Conservation (phyloP, 148 eudicot genomes). For the Dysphania ambrosioides region DNA sequence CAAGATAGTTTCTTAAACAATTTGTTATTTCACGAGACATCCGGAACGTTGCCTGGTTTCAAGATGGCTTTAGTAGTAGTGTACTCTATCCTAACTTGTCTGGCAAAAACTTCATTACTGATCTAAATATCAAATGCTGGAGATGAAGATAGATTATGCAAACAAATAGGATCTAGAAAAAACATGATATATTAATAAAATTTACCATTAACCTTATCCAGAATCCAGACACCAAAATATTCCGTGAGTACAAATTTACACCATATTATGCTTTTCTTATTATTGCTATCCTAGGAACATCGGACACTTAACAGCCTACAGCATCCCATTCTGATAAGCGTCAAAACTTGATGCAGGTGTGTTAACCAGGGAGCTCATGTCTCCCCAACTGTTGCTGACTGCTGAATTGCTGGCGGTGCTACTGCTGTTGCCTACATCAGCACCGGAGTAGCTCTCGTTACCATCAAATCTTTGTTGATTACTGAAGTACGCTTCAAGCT, state of each 20-base stretch:
- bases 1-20: neutral
- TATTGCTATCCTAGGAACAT: constrained; percentile 31
- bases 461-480: constrained; percentile 27
- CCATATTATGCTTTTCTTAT: constrained; percentile 17
- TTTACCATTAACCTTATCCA: constrained; percentile 8
- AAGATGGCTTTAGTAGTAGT: neutral
- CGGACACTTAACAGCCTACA: constrained; percentile 13
- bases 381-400: constrained; percentile 45
- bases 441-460: constrained; percentile 32
- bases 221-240: constrained; percentile 20
- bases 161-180: neutral
- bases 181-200: constrained; percentile 15
- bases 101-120: too few species aligned
- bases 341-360: constrained; percentile 36
- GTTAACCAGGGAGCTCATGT: constrained; percentile 33
- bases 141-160: neutral
- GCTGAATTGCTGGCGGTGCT: constrained; percentile 34
- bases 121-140: neutral
- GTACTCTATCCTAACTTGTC: neutral
- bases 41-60: neutral
- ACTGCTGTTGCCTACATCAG: constrained; percentile 26
- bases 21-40: neutral
- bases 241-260: constrained; percentile 24
- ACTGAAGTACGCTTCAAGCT: constrained; percentile 28
- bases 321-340: constrained; percentile 25